Base-by-base conservation (phyloP, 108 stramenopile genomes). In the Discostella stelligeroides region DNA sequence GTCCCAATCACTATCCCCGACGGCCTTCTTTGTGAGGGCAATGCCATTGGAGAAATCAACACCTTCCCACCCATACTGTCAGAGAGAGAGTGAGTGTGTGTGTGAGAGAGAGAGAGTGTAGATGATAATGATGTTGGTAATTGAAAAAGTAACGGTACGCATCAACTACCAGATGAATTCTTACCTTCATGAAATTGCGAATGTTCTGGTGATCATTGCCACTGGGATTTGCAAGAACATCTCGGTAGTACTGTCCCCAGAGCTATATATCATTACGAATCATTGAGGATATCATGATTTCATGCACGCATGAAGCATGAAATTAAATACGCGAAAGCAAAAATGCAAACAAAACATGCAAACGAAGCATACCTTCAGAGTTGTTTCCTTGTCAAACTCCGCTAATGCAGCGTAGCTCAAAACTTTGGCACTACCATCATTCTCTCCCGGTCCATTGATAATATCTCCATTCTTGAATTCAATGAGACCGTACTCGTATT, bases 31-130 rank as follows among this genome's bases (percentile, higher is more conserved):
- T 24, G 91, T 92, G 24, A 95, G 63, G 15, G 87, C 89, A 84
- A 95, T 86, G n/a, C 94, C 94, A 67, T 92, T 90, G 50, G 88
- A 86, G 70, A 95, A 95, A 28, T 88, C 84, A 40, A 95, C 91
- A 68, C 94, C 91, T 12, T 82, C 81, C 81, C 81, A 82, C 5
- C 81, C 81, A 47, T 67, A 63, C 75, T 74, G 60, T 58, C 43
- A 38, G 46, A 14, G 43, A 27, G 34, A 5, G n/a, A n/a, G n/a
- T n/a, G n/a, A n/a, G n/a, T n/a, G n/a, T n/a, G n/a, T n/a, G n/a
- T n/a, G n/a, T n/a, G n/a, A n/a, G n/a, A n/a, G n/a, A n/a, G n/a
- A 34, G 34, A 34, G 34, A 34, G 34, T 59, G 7, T 13, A 59
- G 18, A 38, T 15, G 13, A 13, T 14, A 5, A 38, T 15, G n/a